Percentiles rank a stretch among this genome's conserved stretches.
Conservation (phyloP, 2,329 filamentous ascomycete genomes). For the Colletotrichum filicis region DNA sequence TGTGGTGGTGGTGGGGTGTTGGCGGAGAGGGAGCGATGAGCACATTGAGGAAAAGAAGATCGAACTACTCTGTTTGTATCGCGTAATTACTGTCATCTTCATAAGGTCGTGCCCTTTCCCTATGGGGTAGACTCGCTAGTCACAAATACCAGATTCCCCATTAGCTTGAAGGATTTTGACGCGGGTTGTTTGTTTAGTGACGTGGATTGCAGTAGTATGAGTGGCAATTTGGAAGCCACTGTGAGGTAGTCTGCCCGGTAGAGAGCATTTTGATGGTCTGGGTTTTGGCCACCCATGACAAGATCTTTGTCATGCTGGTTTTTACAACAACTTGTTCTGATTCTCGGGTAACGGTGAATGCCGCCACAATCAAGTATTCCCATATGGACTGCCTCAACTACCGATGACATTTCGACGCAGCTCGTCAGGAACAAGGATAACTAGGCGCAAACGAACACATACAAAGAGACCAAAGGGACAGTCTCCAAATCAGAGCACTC, state of each 20-base stretch:
- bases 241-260: background rate
- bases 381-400: no score
- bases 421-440: background rate
- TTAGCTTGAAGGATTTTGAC: background rate
- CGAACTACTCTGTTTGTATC: background rate
- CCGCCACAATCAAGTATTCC: no score
- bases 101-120: background rate
- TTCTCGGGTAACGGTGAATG: no score
- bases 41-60: background rate
- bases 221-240: background rate
- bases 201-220: background rate
- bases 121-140: background rate
- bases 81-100: constrained; percentile 8
- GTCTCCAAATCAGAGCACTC: background rate
- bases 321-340: no score
- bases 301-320: background rate
- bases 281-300: background rate
- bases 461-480: background rate
- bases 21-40: background rate
- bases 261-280: background rate
- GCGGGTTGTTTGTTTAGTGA: background rate
- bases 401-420: no score
- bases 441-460: background rate
- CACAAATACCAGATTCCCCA: background rate
- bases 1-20: background rate